phyloP scores from a whole-genome alignment of 352 stramenopile species.

The Nothophytophthora sp. region DNA sequence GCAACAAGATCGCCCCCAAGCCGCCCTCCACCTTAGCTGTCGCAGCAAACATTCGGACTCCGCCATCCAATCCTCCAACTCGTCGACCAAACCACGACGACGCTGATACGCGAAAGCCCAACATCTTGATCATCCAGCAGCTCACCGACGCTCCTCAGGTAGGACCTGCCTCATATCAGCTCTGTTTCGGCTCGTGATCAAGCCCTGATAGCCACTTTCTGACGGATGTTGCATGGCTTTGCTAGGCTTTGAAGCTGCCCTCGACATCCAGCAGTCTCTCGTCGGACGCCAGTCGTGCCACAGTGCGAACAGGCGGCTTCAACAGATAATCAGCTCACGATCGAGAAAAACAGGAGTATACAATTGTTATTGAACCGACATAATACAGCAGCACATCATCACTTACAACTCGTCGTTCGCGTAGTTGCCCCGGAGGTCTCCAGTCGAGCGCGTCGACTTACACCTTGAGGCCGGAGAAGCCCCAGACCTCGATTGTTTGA shows the following conservation, averaged over 20 bases:
- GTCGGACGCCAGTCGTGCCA: neutral
- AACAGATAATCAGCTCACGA: neutral
- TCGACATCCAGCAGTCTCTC: neutral
- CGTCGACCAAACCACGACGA: neutral
- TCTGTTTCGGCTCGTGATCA: too few species aligned
- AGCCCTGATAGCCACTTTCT: too few species aligned
- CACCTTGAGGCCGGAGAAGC: conserved; percentile 68
- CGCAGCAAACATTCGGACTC: neutral
- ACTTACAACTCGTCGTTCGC: conserved; percentile 4
- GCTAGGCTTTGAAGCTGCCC: conserved; percentile 6
- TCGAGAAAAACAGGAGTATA: too few species aligned
- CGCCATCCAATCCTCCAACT: neutral
- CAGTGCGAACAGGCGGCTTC: conserved; percentile 28
- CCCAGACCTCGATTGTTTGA: conserved; percentile 70
- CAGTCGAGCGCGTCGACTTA: conserved; percentile 15
- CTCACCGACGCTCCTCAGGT: conserved; percentile 2
- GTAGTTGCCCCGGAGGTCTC: conserved; percentile 4
- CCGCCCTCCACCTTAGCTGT: neutral
- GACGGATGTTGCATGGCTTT: neutral
- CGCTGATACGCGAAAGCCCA: conserved; percentile 13
- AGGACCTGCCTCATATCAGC: neutral
- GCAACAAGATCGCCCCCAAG: conserved; percentile 28
- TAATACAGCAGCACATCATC: conserved; percentile 4
- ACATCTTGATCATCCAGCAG: conserved; percentile 33
- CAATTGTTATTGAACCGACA: conserved; percentile 7